Base-by-base conservation (phyloP, 73 alveolate genomes). In the Diophrys appendiculata region DNA sequence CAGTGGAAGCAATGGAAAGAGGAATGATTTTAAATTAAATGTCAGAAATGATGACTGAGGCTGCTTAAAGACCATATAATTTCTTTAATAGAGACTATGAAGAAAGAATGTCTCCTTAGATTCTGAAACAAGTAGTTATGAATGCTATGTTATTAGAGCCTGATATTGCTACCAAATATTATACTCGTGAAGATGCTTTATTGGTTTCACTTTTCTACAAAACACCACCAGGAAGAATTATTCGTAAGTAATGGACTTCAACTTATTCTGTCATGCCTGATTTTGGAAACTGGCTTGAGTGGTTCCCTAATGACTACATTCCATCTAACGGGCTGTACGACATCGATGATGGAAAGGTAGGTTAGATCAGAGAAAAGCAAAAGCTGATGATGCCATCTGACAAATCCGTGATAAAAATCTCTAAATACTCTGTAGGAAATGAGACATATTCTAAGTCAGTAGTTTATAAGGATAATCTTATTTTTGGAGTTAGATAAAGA, bases 181-280 rank as follows among this genome's bases (percentile, higher is more conserved):
- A 88, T 55, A 88, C 94, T 0, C 79, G 94, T 72, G 96, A 88
- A 52, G 98, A 94, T 71, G 69, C 92, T 65, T 88, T 94, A 13
- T 77, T 92, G 56, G 81, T 94, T 5, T 88, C 89, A 13, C 54
- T 91, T 67, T 89, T 85, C 65, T 81, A 81, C 65, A 91, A 90
- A 73, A 69, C 78, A 60, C 95, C 95, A 23, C 73, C 83, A 29
- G 89, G 84, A 25, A 68, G 93, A 60, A 65, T 77, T 35, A 33
- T 73, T 65, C 71, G 83, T 67, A 83, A 81, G 69, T 77, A 79
- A 26, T 94, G 98, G 97, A 81, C 80, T 13, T 95, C 97, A 14
- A 91, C 91, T 13, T 94, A 96, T 93, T 81, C 90, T 68, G 96
- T 90, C 25, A 64, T 94, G 88, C 98, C 98, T 23, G 92, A 90